phyloP scores from a whole-genome alignment of 352 stramenopile genomes.

The Pythium chondricola region DNA sequence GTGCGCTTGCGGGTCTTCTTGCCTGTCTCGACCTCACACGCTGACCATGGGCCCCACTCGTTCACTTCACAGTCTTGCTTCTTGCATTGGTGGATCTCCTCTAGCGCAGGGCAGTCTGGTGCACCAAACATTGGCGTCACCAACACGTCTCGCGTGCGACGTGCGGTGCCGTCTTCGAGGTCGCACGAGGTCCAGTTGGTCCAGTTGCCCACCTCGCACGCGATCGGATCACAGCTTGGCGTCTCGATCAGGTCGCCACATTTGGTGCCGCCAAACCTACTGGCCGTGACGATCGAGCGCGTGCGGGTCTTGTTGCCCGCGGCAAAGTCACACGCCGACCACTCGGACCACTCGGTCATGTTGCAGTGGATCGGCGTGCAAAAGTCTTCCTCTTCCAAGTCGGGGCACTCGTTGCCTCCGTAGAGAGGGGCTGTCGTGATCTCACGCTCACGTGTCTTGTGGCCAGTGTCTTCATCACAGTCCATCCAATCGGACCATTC shows the following conservation, averaged over 20 bases:
- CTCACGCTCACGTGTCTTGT: conserved; percentile 29
- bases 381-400: conserved; percentile 17
- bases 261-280: conserved; percentile 19
- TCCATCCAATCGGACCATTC: conserved; percentile 43
- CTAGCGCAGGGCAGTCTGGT: conserved; percentile 12
- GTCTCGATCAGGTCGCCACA: conserved; percentile 25
- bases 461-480: conserved; percentile 34
- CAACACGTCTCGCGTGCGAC: conserved; percentile 23
- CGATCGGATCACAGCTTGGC: conserved; percentile 23
- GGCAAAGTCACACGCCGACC: conserved; percentile 35
- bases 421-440: conserved; percentile 24
- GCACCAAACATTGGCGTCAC: conserved; percentile 31
- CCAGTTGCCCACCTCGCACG: conserved; percentile 34
- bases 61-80: conserved; percentile 42
- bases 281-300: conserved; percentile 13
- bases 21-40: conserved; percentile 17
- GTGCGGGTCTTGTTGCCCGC: conserved; percentile 38
- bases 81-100: conserved; percentile 24
- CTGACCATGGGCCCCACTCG: conserved; percentile 22
- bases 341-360: conserved; percentile 27
- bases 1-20: conserved; percentile 26
- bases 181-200: conserved; percentile 25
- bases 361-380: conserved; percentile 26
- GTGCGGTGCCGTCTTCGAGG: conserved; percentile 17
- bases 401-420: conserved; percentile 18